Base-by-base conservation (phyloP, 106 monocot genomes). In the Dendrobium nobile region DNA sequence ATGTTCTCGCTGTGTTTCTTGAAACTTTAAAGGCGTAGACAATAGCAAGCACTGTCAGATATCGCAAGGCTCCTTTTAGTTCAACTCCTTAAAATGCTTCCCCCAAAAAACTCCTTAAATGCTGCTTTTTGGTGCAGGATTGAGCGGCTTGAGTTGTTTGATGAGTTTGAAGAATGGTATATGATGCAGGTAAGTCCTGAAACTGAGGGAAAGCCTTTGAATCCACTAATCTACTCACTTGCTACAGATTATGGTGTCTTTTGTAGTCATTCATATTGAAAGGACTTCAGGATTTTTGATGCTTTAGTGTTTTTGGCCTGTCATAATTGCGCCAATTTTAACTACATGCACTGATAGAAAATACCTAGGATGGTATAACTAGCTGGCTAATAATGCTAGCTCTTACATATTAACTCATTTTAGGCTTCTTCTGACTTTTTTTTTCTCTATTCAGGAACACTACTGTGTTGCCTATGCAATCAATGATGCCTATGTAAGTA, bases 151-250 rank as follows among this genome's bases (percentile, higher is more conserved):
- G 97, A 98, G 78, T 85, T 98, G 85, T 98, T 98, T 86, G 97
- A 98, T 84, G 97, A 98, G 79, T 98, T 98, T 88, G 97, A 98
- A 86, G 97, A 98, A 82, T 94, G 94, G 97, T 83, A 98, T 77
- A 92, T 98, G 97, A 98, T 98, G 97, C 97, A 98, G 94, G 97
- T 85, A 88, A 92, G 86, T 85, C 6, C 26, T 15, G 77, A 18
- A 48, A 76, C 43, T 70, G 37, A 70, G 28, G 70, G 70, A 37
- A 70, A n/a, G 10, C 4, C 61, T 61, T 19, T 61, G 61, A 61
- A 2, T 65, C 24, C 27, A 70, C 15, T 70, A 37, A 31, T 70
- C 70, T 19, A 13, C 33, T 70, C 33, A 40, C 33, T 37, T 37
- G 70, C 24, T 65, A 65, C 64, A 24, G n/a, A 24, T 26, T 26